phyloP scores from a whole-genome alignment of 768 basidiomycete species.

The Cubamyces lactineus region DNA sequence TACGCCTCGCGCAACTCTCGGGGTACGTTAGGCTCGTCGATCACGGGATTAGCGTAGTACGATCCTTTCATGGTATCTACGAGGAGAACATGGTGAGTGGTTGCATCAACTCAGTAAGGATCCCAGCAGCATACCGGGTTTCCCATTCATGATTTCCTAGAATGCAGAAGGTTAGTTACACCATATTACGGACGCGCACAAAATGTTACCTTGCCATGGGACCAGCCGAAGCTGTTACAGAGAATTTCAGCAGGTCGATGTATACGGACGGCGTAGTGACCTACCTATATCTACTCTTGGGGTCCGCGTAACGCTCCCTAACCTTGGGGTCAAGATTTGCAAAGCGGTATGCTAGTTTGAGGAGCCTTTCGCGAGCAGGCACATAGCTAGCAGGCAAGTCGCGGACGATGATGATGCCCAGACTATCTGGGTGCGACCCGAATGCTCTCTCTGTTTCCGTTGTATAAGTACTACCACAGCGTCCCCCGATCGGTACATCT shows the following conservation, averaged over 20 bases:
- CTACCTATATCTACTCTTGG: constrained; percentile 74
- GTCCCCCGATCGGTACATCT: too few relatives aligned
- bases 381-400: constrained; percentile 76
- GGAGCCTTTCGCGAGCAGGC: constrained; percentile 65
- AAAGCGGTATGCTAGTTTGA: constrained; percentile 78
- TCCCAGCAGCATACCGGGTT: constrained; percentile 54
- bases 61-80: constrained; percentile 90
- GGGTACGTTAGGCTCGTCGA: constrained; percentile 67
- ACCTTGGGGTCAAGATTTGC: constrained; percentile 65
- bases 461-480: background rate
- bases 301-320: constrained; percentile 78
- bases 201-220: constrained; percentile 79
- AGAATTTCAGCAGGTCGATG: background rate
- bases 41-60: constrained; percentile 87
- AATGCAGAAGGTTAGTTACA: background rate
- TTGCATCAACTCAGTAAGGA: background rate
- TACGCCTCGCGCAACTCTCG: constrained; percentile 55
- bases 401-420: constrained; percentile 81
- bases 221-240: constrained; percentile 86
- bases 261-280: constrained; percentile 16
- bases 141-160: constrained; percentile 96
- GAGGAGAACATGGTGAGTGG: background rate
- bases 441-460: constrained; percentile 68
- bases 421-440: constrained; percentile 71
- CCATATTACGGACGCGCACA: background rate